Base-by-base conservation (phyloP, 805 yeast genomes). In the Candida oleophila region DNA sequence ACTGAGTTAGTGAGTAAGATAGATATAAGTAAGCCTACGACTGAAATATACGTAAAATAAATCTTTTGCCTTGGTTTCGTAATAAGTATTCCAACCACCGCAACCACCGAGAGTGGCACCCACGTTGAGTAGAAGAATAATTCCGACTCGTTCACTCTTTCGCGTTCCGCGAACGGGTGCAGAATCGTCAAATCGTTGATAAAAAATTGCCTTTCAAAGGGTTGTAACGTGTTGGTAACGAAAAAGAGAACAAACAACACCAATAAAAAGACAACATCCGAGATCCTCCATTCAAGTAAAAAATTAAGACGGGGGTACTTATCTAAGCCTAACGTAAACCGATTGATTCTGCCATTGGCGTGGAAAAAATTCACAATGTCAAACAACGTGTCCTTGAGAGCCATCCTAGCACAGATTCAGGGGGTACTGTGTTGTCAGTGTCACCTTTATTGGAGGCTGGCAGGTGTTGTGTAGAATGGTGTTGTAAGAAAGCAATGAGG, bases 191-290 rank as follows among this genome's bases (percentile, higher is more conserved):
- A 61, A 67, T 92, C 97, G 59, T 83, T 82, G 45, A 91, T 66
- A 43, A 71, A 77, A 61, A 92, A 92, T 56, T 85, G 89, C 56
- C 96, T 76, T 60, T 88, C 81, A 60, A 86, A 87, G 1, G 97
- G 97, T 40, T 56, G 48, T 14, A 70, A 35, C 41, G 51, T 37
- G 49, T 57, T 55, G 18, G 58, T 56, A 12, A 62, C 19, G 30
- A 56, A 51, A 55, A 59, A 65, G 16, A 53, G 32, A 11, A 60
- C 55, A 28, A 55, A 34, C 20, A 69, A 55, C 3, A 60, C 42
- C 2, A 47, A 59, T 7, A 68, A 34, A 19, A 59, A 53, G 7
- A 60, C 8, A n/a, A 55, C 19, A 48, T 64, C 69, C 3, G 61
- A 49, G 14, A 52, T 42, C 41, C 68, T 52, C 72, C 71, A 67